phyloP scores from a whole-genome alignment of 208 protist genomes.

The Acanthamoeba castellanii region DNA sequence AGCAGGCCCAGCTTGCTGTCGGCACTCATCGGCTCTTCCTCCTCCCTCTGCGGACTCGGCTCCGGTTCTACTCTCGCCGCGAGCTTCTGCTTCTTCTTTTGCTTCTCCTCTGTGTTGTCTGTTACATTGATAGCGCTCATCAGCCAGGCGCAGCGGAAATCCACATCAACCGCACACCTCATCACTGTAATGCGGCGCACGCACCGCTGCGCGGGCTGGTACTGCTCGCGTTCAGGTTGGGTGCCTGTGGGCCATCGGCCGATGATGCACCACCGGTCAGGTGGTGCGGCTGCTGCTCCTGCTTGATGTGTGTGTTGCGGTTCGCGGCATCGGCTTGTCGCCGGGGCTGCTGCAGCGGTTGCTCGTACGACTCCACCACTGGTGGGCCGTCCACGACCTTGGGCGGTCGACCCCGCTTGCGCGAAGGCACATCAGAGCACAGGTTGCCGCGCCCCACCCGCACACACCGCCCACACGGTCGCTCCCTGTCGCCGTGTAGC shows the following conservation, averaged over 20 bases:
- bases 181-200: too few relatives aligned
- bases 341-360: background rate
- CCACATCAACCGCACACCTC: too few relatives aligned
- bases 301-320: background rate
- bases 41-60: background rate
- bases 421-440: constrained; percentile 10
- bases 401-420: constrained; percentile 21
- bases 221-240: background rate
- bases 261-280: too few relatives aligned
- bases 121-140: too few relatives aligned
- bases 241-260: too few relatives aligned
- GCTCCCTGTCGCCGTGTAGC: background rate
- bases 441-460: background rate
- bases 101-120: too few relatives aligned
- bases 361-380: background rate
- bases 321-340: background rate
- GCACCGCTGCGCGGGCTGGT: background rate
- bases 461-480: constrained; percentile 5
- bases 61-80: background rate
- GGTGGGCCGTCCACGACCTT: background rate
- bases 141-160: too few relatives aligned
- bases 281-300: background rate
- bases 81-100: too few relatives aligned
- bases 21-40: background rate
- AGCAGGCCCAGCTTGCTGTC: background rate